Evolutionary conservation across 305 asterid species (phyloP).

Genomic region (Solanum hybrid): DNA sequence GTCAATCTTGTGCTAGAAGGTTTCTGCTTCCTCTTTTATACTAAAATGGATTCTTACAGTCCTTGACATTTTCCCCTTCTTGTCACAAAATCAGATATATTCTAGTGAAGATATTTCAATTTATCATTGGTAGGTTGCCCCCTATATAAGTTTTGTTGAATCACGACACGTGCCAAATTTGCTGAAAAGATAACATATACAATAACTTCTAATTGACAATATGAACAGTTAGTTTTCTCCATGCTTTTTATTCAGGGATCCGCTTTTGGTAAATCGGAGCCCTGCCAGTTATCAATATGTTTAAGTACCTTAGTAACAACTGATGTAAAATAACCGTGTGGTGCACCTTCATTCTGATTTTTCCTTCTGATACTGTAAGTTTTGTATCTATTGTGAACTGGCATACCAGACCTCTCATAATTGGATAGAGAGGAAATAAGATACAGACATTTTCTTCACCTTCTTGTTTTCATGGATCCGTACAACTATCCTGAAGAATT

Average conservation of each 20-base stretch:
- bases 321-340: neutral
- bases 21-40: conserved; percentile 12
- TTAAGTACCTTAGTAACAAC: neutral
- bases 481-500: neutral
- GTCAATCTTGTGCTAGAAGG: conserved; percentile 88
- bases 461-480: neutral
- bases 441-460: neutral
- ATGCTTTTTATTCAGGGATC: neutral
- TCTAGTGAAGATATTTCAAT: neutral
- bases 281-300: neutral
- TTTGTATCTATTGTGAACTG: neutral
- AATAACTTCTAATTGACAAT: neutral
- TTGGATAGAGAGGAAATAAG: neutral
- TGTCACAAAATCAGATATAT: neutral
- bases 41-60: neutral
- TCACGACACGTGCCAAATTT: neutral
- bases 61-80: conserved; percentile 2
- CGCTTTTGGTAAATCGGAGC: neutral
- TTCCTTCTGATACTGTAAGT: neutral
- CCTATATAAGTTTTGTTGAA: neutral
- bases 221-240: neutral
- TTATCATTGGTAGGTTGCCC: neutral
- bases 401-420: neutral
- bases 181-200: neutral
- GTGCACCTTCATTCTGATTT: neutral